These are phyloP conservation scores for Dendryphion nanum DNA, from an alignment of 2,329 filamentous ascomycete species.

Conservation along the genomic window DNA sequence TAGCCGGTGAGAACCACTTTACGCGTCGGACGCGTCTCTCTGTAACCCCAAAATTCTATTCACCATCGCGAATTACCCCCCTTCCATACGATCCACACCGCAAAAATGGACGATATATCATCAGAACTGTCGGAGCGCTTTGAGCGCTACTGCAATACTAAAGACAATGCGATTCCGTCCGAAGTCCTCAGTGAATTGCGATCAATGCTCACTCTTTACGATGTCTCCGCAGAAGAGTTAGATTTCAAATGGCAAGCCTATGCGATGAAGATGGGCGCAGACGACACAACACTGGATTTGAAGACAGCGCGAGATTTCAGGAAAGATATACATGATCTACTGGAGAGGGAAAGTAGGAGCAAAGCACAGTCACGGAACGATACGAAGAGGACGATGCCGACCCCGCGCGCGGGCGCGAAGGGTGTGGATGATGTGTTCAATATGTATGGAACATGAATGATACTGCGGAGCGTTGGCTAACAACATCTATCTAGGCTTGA, in stretches of 20 bases:
- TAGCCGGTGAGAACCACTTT: constrained; percentile 22
- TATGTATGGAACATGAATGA: constrained; percentile 53
- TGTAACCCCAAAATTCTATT: constrained; percentile 2
- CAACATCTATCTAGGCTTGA: constrained; percentile 41
- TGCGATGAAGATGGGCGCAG: constrained; percentile 87
- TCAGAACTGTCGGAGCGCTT: constrained; percentile 61
- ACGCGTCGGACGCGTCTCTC: constrained; percentile 11
- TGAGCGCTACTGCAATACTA: constrained; percentile 55
- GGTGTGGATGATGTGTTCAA: constrained; percentile 71
- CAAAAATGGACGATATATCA: constrained; percentile 50
- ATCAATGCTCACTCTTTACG: constrained; percentile 83
- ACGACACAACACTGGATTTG: constrained; percentile 70
- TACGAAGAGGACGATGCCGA: constrained; percentile 62
- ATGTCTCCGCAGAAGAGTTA: constrained; percentile 77
- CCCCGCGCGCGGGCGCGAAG: constrained; percentile 55
- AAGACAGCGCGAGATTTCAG: constrained; percentile 76
- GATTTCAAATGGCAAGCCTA: constrained; percentile 99
- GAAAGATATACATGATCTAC: constrained; percentile 76
- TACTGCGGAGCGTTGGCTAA: constrained; percentile 3
- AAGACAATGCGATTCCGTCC: constrained; percentile 58
- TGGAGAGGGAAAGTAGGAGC: constrained; percentile 73
- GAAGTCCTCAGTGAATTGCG: constrained; percentile 80
- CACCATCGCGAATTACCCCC: constrained; percentile 5
- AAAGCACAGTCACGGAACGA: constrained; percentile 61
- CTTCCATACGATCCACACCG: constrained; percentile 1